These are phyloP conservation scores for Aspergillus heteromorphus DNA, from an alignment of 495 filamentous ascomycete genomes.

Conservation along the genomic window DNA sequence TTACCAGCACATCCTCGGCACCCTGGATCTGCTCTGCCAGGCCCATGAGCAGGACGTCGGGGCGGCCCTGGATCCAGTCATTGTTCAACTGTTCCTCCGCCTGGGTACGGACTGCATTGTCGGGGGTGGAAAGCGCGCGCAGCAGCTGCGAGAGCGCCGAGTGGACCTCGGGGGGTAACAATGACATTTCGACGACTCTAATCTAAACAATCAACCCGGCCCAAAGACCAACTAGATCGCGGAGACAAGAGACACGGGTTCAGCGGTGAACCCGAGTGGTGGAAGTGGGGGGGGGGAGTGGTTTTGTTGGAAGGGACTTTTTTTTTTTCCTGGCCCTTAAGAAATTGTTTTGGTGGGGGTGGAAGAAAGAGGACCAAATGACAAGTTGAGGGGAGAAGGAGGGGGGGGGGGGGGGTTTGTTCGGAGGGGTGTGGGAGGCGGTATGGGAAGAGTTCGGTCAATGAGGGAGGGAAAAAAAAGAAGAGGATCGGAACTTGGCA, in stretches of 20 bases:
- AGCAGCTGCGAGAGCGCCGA: conserved; percentile 79
- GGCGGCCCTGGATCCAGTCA: conserved; percentile 76
- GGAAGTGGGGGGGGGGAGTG: conserved; percentile 11
- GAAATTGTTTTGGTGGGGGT: conserved; percentile 23
- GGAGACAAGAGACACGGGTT: conserved; percentile 11
- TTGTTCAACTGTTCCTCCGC: conserved; percentile 86
- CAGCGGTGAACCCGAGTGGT: conserved; percentile 19
- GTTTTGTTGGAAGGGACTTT: conserved; percentile 16
- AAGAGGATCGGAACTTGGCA: conserved; percentile 2
- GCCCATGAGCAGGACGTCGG: conserved; percentile 87
- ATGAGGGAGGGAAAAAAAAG: background rate
- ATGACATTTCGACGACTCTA: conserved; percentile 59
- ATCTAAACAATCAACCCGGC: conserved; percentile 11
- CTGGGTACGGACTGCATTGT: conserved; percentile 77
- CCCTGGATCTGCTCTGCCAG: conserved; percentile 84
- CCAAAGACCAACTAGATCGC: conserved; percentile 9
- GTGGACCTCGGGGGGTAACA: conserved; percentile 76
- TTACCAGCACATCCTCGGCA: conserved; percentile 62
- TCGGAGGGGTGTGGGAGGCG: too few species aligned
- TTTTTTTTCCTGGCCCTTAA: conserved; percentile 11
- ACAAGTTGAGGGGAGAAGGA: conserved; percentile 24
- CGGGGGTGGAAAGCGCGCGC: conserved; percentile 77
- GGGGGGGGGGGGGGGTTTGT: too few species aligned
- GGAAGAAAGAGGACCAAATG: conserved; percentile 27
- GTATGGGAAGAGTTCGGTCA: background rate